Evolutionary conservation across 768 basidiomycete genomes (phyloP).

Genomic region (Boletus sensibilis): DNA sequence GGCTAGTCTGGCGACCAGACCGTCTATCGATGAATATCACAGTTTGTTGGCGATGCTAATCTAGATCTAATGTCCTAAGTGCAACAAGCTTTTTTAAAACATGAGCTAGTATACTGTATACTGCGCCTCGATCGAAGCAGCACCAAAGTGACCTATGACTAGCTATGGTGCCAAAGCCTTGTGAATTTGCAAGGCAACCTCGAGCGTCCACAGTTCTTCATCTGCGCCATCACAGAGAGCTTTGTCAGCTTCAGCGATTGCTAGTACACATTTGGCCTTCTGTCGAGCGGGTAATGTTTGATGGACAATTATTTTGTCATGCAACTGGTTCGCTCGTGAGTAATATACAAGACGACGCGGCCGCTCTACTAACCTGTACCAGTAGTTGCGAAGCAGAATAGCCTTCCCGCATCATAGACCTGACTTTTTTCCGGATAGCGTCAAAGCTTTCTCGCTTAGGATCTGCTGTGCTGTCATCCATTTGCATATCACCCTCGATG

Average conservation of each 20-base stretch:
- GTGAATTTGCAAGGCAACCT: constrained; percentile 78
- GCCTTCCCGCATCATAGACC: constrained; percentile 77
- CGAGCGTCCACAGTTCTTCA: constrained; percentile 92
- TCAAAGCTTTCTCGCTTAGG: constrained; percentile 47
- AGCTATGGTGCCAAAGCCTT: constrained; percentile 47
- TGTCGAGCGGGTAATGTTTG: constrained; percentile 75
- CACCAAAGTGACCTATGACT: background rate
- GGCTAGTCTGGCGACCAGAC: too few relatives aligned
- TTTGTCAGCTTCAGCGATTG: constrained; percentile 94
- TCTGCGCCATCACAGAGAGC: constrained; percentile 94
- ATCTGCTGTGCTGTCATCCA: constrained; percentile 33
- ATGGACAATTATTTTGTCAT: constrained; percentile 85
- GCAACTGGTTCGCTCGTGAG: constrained; percentile 54
- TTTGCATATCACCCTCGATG: constrained; percentile 52
- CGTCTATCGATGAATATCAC: too few relatives aligned
- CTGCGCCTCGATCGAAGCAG: background rate
- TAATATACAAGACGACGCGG: constrained; percentile 3
- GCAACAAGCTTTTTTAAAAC: too few relatives aligned
- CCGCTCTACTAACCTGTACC: constrained; percentile 61
- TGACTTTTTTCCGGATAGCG: constrained; percentile 68
- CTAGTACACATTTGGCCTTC: constrained; percentile 77
- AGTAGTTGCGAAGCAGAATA: constrained; percentile 91
- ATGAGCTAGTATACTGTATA: constrained; percentile 3
- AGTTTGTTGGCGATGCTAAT: too few relatives aligned
- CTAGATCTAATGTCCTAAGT: too few relatives aligned